phyloP scores from a whole-genome alignment of 179 eudicot genomes.

The Sideroxylon spinosum region DNA sequence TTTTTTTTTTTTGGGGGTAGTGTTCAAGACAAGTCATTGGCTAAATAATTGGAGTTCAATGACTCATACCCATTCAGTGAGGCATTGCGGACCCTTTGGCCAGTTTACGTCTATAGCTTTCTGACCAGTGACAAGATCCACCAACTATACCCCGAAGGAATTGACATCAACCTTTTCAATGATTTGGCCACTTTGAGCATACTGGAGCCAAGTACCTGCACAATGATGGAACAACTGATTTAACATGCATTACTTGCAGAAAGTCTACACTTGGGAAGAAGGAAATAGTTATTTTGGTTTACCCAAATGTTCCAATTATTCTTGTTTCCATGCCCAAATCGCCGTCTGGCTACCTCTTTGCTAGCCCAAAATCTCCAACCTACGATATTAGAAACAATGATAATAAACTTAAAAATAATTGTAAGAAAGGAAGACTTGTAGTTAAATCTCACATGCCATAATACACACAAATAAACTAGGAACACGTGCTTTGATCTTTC shows the following conservation, averaged over 20 bases:
- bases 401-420: not conserved
- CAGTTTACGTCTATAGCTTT: conserved; percentile 74
- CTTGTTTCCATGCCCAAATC: conserved; percentile 62
- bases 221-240: not conserved
- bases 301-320: conserved; percentile 86
- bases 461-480: not conserved
- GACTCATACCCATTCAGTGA: conserved; percentile 67
- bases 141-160: conserved; percentile 70
- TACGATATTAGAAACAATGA: conserved; percentile 17
- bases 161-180: conserved; percentile 85
- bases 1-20: no score
- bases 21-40: not conserved
- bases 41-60: not conserved
- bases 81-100: conserved; percentile 80
- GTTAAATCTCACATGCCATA: not conserved
- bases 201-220: conserved; percentile 82
- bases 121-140: conserved; percentile 75
- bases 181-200: conserved; percentile 81
- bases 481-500: not conserved
- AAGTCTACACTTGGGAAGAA: not conserved
- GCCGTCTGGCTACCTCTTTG: conserved; percentile 77
- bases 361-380: conserved; percentile 95
- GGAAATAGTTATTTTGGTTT: conserved; percentile 12
- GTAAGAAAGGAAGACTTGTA: not conserved
- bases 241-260: not conserved